Evolutionary conservation across 331 rosid species (phyloP).

Genomic region (Ulmus americana): DNA sequence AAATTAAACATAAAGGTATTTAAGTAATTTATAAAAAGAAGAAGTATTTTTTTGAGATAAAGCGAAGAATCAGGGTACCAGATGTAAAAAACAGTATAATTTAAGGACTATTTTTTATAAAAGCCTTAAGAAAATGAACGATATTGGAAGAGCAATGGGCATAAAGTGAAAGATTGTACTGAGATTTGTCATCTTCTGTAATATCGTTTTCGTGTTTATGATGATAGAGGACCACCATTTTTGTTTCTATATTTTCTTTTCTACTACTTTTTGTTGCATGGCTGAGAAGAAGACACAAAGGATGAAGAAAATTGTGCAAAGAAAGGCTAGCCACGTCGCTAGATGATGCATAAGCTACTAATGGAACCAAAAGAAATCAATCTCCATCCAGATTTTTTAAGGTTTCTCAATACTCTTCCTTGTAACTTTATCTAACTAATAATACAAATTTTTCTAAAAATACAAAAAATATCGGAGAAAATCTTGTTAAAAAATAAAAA

Average conservation of each 20-base stretch:
- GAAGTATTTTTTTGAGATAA: too few relatives aligned
- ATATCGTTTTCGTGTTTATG: slow-evolving; percentile 5
- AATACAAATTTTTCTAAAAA: neutral
- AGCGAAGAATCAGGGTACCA: too few relatives aligned
- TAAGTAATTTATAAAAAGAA: too few relatives aligned
- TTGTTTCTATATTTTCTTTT: neutral
- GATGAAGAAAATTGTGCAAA: slow-evolving; percentile 11
- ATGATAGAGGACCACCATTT: slow-evolving; percentile 10
- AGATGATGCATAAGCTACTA: neutral
- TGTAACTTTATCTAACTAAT: neutral
- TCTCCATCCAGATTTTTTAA: neutral
- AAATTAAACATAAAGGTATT: too few relatives aligned
- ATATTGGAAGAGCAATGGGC: too few relatives aligned
- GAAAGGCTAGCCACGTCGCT: neutral
- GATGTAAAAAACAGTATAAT: too few relatives aligned
- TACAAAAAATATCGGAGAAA: too few relatives aligned
- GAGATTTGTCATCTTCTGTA: slow-evolving; percentile 23
- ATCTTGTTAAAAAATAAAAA: too few relatives aligned
- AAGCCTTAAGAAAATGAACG: too few relatives aligned
- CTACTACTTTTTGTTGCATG: neutral
- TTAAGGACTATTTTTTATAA: too few relatives aligned
- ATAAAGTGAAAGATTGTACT: slow-evolving; percentile 5
- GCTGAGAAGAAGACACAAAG: slow-evolving; percentile 33
- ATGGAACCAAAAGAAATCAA: neutral
- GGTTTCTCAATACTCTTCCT: slow-evolving; percentile 9